Evolutionary conservation across 768 basidiomycete genomes (phyloP), one percentile per base, ranked within the genome.

Genomic region (Boletus sensibilis): DNA sequence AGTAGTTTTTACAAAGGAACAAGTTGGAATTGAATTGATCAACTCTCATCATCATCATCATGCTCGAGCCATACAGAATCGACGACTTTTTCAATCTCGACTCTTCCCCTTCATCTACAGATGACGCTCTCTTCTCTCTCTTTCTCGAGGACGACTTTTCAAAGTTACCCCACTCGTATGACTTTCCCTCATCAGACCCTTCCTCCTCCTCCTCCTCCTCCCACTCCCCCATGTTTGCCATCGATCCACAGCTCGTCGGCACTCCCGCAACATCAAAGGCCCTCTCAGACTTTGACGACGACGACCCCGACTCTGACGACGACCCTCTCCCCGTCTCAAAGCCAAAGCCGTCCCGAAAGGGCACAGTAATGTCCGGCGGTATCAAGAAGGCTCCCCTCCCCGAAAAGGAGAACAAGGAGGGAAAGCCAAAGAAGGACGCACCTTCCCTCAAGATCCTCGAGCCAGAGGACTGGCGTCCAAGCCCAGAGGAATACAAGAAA

Each of bases 401-500:
- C 5, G 68, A 75, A 25, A 75, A 75, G 58, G 73, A 73, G 55
- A 67, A 59, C 50, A 71, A 63, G 42, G 61, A 67, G 12, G 48
- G 57, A 0, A 64, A 49, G 50, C 11, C 50, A 0, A 63, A 61
- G n/a, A 72, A 68, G 59, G 68, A 83, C 72, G 25, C 55, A 0
- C 18, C 51, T 0, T 53, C 61, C 4, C 66, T 62, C 49, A 65
- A 7, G 62, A 64, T 62, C 21, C 68, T 53, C 44, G 72, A 66
- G 59, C 73, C 85, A 16, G 88, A 87, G 33, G 89, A 93, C 62
- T 92, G 91, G 89, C 82, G 91, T 47, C 92, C 92, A 9, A 82
- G 85, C 4, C 88, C 94, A 1, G 96, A 97, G 61, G 94, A 94
- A 59, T 97, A 98, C 76, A 87, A 91, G 68, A 98, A 93, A 73